These are phyloP conservation scores for Pythium inflatum DNA, from an alignment of 352 stramenopile genomes.

Conservation along the genomic window DNA sequence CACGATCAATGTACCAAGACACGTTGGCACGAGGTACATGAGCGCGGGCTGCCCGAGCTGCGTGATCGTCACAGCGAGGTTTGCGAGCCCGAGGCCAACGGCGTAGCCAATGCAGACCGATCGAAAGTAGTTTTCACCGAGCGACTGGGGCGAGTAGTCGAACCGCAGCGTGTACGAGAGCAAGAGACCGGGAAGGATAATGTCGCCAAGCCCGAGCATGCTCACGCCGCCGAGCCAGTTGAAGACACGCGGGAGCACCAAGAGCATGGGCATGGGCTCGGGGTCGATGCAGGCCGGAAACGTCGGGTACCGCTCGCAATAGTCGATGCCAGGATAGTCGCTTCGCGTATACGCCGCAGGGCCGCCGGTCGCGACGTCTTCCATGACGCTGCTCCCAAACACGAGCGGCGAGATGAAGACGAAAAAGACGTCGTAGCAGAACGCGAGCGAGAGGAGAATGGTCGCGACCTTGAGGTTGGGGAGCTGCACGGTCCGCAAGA, in stretches of 20 bases:
- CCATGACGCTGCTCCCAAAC: constrained; percentile 92
- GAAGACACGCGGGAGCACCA: constrained; percentile 90
- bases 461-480: constrained; percentile 91
- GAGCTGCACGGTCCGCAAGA: constrained; percentile 90
- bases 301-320: constrained; percentile 69
- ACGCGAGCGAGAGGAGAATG: constrained; percentile 89
- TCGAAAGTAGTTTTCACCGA: constrained; percentile 82
- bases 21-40: constrained; percentile 96
- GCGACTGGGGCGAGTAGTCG: constrained; percentile 68
- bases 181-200: constrained; percentile 95
- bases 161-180: constrained; percentile 93
- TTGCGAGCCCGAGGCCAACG: constrained; percentile 92
- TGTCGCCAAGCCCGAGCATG: constrained; percentile 96
- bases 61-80: constrained; percentile 92
- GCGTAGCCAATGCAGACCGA: constrained; percentile 91
- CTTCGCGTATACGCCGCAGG: constrained; percentile 67
- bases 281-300: constrained; percentile 73
- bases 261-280: constrained; percentile 94
- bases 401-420: constrained; percentile 93
- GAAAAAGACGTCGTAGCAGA: constrained; percentile 97
- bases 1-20: constrained; percentile 79
- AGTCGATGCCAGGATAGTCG: constrained; percentile 75
- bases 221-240: constrained; percentile 92
- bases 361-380: constrained; percentile 92
- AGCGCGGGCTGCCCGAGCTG: constrained; percentile 94